A percentile compares a stretch with the other conserved stretches of the same genome.
These are phyloP conservation scores for Lentinula sp. DNA, from an alignment of 768 basidiomycete genomes.

Conservation along the genomic window DNA sequence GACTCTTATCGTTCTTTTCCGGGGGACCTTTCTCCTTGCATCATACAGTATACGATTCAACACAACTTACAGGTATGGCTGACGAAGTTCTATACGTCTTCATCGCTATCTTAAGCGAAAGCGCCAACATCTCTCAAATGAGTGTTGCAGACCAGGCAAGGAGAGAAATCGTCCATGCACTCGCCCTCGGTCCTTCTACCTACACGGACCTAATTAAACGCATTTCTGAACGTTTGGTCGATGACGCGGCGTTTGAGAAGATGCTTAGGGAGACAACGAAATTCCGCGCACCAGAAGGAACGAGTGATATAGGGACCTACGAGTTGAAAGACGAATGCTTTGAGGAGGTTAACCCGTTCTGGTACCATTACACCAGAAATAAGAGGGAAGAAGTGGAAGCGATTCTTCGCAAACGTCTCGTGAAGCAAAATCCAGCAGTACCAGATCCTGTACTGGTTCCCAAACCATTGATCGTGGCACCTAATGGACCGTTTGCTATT, in stretches of 20 bases:
- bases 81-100: conserved; percentile 89
- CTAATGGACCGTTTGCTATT: conserved; percentile 57
- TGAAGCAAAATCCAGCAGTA: conserved; percentile 50
- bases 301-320: conserved; percentile 79
- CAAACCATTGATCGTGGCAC: conserved; percentile 53
- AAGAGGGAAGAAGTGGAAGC: conserved; percentile 87
- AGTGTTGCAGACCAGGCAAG: conserved; percentile 58
- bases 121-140: conserved; percentile 65
- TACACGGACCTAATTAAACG: conserved; percentile 91
- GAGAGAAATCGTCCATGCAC: conserved; percentile 84
- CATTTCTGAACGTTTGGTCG: conserved; percentile 83
- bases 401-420: conserved; percentile 58
- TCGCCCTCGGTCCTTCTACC: conserved; percentile 81
- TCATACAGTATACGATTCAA: conserved; percentile 57
- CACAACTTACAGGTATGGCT: conserved; percentile 77
- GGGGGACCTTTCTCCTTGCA: conserved; percentile 35
- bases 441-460: conserved; percentile 74
- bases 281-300: conserved; percentile 76
- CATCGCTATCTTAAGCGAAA: conserved; percentile 82
- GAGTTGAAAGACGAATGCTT: conserved; percentile 78
- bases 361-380: conserved; percentile 93
- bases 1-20: conserved; percentile 73
- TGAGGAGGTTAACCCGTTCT: conserved; percentile 91
- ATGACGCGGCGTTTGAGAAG: conserved; percentile 76
- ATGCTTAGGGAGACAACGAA: conserved; percentile 74